Conservation (phyloP, 179 eudicot species). For the Pouteria campechiana region DNA sequence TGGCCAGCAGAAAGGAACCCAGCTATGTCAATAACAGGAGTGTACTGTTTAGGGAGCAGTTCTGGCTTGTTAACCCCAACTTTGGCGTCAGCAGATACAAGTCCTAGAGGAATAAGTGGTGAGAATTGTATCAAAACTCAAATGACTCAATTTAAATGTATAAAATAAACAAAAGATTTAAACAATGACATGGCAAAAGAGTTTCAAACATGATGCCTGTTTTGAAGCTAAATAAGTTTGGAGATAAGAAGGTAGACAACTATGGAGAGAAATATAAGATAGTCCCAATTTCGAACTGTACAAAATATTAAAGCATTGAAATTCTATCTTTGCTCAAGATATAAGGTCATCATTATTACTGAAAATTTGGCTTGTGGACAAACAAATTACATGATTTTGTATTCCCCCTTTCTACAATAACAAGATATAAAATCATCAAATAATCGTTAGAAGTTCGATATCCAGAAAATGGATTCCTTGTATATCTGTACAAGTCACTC, state of each 20-base stretch:
- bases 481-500: too few relatives aligned
- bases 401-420: too few relatives aligned
- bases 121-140: constrained; percentile 11
- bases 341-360: too few relatives aligned
- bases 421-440: too few relatives aligned
- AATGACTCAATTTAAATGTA: constrained; percentile 1
- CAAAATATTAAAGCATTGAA: too few relatives aligned
- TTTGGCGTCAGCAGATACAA: constrained; percentile 59
- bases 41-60: constrained; percentile 75
- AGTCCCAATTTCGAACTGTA: too few relatives aligned
- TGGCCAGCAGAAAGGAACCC: constrained; percentile 95
- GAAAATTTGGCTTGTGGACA: too few relatives aligned
- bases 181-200: neutral
- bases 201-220: neutral
- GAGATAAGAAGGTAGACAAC: neutral
- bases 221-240: neutral
- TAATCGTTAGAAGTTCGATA: too few relatives aligned
- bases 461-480: too few relatives aligned
- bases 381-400: too few relatives aligned
- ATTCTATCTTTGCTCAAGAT: too few relatives aligned
- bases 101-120: constrained; percentile 37
- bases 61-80: constrained; percentile 95
- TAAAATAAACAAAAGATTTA: neutral
- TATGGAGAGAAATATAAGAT: neutral
- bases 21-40: constrained; percentile 82